phyloP scores from a whole-genome alignment of 768 basidiomycete species.

The Neoboletus brunneissimus region DNA sequence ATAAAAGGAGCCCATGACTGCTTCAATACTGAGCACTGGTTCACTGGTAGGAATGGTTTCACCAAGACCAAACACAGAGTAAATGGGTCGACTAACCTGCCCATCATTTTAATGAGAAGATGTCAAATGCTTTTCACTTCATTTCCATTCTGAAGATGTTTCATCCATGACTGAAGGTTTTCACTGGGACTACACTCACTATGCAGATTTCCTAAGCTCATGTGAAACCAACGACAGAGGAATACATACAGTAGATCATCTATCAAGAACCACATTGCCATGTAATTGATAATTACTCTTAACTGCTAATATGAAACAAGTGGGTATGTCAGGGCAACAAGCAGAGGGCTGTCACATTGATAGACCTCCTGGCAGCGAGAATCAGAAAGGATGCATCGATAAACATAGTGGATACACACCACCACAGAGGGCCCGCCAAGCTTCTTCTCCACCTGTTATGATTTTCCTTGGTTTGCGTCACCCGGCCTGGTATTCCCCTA shows the following conservation, averaged over 20 bases:
- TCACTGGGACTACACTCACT: not conserved
- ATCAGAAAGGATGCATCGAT: not conserved
- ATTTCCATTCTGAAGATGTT: not conserved
- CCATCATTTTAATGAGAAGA: not conserved
- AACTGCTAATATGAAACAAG: slow-evolving; percentile 22
- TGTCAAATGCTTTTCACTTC: not conserved
- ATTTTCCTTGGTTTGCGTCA: too few relatives aligned
- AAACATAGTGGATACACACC: not conserved
- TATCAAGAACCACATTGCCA: not conserved
- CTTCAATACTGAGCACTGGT: not conserved
- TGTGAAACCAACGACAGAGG: not conserved
- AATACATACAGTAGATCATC: not conserved
- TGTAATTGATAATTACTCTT: slow-evolving; percentile 24
- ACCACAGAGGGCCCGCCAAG: not conserved
- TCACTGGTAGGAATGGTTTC: not conserved
- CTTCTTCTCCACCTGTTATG: not conserved
- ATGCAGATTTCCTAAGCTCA: not conserved
- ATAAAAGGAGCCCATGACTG: slow-evolving; percentile 6
- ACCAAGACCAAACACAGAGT: not conserved
- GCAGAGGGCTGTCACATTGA: slow-evolving; percentile 23
- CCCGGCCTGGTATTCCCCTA: too few relatives aligned
- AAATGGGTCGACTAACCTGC: not conserved
- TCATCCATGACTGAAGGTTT: not conserved
- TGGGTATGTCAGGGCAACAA: slow-evolving; percentile 13
- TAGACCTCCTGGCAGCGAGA: slow-evolving; percentile 19